Evolutionary conservation across 2,329 filamentous ascomycete genomes (phyloP).

Genomic region (Apiospora arundinis): DNA sequence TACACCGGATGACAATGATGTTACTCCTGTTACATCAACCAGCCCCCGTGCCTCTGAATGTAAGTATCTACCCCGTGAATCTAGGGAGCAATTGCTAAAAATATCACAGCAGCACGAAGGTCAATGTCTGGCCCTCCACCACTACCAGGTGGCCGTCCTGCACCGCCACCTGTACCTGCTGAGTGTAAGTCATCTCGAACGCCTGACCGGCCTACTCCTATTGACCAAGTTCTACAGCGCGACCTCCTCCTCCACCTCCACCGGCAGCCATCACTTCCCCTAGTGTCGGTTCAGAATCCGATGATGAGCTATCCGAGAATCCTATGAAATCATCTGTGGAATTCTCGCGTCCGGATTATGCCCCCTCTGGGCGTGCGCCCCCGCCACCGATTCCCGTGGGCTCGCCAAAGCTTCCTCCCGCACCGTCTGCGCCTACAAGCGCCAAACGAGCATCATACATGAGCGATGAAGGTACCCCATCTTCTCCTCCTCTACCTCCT

Average conservation of each 20-base stretch:
- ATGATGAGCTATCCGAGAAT: conserved; percentile 78
- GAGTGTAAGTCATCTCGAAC: conserved; percentile 59
- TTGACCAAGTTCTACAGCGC: conserved; percentile 54
- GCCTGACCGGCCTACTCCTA: conserved; percentile 20
- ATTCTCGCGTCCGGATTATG: conserved; percentile 36
- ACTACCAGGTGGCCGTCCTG: conserved; percentile 57
- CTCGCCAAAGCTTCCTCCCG: conserved; percentile 52
- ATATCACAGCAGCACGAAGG: conserved; percentile 30
- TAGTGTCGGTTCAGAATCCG: conserved; percentile 82
- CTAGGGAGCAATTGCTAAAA: conserved; percentile 29
- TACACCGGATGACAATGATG: conserved; percentile 43
- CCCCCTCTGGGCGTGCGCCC: conserved; percentile 46
- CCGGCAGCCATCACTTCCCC: conserved; percentile 63
- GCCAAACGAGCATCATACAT: conserved; percentile 43
- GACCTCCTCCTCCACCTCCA: conserved; percentile 47
- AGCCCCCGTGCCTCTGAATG: conserved; percentile 34
- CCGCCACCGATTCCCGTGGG: conserved; percentile 54
- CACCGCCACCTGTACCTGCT: conserved; percentile 62
- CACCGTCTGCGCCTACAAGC: conserved; percentile 29
- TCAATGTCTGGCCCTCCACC: conserved; percentile 48
- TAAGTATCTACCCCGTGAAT: conserved; percentile 32
- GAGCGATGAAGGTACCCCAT: conserved; percentile 44
- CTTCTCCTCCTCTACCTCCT: conserved; percentile 45
- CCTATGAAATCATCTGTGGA: conserved; percentile 47
- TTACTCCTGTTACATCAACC: conserved; percentile 38